Evolutionary conservation across 2,329 filamentous ascomycete genomes (phyloP).

Genomic region (Dactylellina haptotyla): DNA sequence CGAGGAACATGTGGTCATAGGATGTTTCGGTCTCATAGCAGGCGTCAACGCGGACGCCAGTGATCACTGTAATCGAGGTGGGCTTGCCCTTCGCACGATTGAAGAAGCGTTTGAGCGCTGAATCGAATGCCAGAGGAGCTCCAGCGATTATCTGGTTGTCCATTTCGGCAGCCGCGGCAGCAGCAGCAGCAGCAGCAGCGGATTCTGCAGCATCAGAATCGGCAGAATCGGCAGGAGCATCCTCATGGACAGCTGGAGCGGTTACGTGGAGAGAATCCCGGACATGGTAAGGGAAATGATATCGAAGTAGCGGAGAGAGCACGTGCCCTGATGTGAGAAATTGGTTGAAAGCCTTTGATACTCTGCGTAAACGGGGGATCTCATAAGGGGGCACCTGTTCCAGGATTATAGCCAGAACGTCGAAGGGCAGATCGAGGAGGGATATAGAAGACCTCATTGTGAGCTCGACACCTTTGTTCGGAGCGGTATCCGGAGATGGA

Average conservation of each 20-base stretch:
- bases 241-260: neutral
- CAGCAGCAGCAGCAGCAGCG: neutral
- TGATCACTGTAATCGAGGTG: constrained; percentile 49
- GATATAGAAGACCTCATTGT: constrained; percentile 16
- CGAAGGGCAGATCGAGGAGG: constrained; percentile 46
- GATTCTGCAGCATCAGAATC: neutral
- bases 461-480: constrained; percentile 20
- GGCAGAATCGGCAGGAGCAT: neutral
- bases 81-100: constrained; percentile 48
- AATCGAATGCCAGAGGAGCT: constrained; percentile 40
- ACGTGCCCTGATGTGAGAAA: constrained; percentile 45
- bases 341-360: constrained; percentile 39
- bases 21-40: constrained; percentile 53
- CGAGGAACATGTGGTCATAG: constrained; percentile 53
- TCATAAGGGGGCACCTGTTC: constrained; percentile 46
- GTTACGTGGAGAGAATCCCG: constrained; percentile 28
- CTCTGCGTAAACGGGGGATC: constrained; percentile 35
- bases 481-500: constrained; percentile 34
- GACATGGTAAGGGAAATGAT: constrained; percentile 47
- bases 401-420: constrained; percentile 44
- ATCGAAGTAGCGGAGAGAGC: constrained; percentile 38
- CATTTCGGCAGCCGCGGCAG: neutral
- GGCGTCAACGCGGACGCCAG: constrained; percentile 46
- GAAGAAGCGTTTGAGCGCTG: constrained; percentile 51
- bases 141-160: constrained; percentile 15